Conservation (phyloP, 2,329 filamentous ascomycete species). For the Colletotrichum sojae region DNA sequence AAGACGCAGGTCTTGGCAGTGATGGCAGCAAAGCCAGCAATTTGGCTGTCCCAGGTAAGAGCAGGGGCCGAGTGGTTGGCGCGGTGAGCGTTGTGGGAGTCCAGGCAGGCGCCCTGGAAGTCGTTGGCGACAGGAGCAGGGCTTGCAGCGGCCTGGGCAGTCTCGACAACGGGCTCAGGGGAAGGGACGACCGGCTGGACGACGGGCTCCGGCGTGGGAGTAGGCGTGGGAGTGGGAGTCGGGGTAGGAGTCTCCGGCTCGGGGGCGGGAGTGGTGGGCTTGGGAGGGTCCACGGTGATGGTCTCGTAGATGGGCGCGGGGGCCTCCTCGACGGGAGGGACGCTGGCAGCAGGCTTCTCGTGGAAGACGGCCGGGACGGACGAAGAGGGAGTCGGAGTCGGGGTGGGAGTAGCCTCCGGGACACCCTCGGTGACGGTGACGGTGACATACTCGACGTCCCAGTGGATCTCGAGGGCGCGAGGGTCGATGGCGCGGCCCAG, state of each 20-base stretch:
- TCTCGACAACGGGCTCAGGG: constrained; percentile 27
- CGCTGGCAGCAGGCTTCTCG: constrained; percentile 39
- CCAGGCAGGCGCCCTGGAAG: constrained; percentile 63
- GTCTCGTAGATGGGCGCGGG: constrained; percentile 37
- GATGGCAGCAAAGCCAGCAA: constrained; percentile 74
- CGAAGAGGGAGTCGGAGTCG: constrained; percentile 45
- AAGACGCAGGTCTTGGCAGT: constrained; percentile 80
- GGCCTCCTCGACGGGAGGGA: constrained; percentile 29
- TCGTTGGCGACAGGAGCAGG: constrained; percentile 39
- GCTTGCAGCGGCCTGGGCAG: constrained; percentile 45
- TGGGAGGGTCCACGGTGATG: constrained; percentile 33
- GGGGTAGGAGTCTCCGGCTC: constrained; percentile 34
- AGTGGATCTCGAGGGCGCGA: constrained; percentile 56
- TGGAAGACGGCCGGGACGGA: constrained; percentile 29
- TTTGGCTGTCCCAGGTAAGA: constrained; percentile 75
- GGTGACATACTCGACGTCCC: constrained; percentile 58
- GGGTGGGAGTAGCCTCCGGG: constrained; percentile 41
- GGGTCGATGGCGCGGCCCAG: constrained; percentile 60
- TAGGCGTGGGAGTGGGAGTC: constrained; percentile 32
- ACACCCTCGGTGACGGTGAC: constrained; percentile 60
- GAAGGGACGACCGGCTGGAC: constrained; percentile 26
- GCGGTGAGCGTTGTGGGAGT: constrained; percentile 90
- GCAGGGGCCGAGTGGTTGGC: constrained; percentile 80
- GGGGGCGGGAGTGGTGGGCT: constrained; percentile 46
- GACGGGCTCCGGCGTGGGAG: constrained; percentile 36